Conservation (phyloP, 2,329 filamentous ascomycete genomes). For the Aquanectria penicillioides region DNA sequence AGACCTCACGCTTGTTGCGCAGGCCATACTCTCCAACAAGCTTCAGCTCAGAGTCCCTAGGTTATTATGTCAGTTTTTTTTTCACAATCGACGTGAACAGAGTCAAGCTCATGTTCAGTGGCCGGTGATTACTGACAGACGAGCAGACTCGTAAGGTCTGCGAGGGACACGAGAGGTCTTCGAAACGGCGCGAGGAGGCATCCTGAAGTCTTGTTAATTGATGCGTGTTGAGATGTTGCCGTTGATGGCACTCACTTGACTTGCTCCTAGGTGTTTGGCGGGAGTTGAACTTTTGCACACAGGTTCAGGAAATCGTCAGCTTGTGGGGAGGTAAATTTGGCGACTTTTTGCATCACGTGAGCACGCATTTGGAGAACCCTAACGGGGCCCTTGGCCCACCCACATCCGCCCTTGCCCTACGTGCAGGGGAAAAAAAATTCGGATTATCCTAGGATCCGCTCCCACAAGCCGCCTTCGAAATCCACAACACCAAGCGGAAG, state of each 20-base stretch:
- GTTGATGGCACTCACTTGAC: slow-evolving; percentile 49
- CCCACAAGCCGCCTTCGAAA: slow-evolving; percentile 52
- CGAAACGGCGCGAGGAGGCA: slow-evolving; percentile 77
- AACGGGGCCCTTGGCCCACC: slow-evolving; percentile 34
- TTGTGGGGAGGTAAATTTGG: slow-evolving; percentile 49
- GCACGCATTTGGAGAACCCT: slow-evolving; percentile 41
- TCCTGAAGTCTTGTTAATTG: slow-evolving; percentile 48
- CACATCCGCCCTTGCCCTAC: slow-evolving; percentile 48
- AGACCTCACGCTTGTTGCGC: slow-evolving; percentile 99
- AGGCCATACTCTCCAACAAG: slow-evolving; percentile 99
- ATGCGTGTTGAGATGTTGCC: slow-evolving; percentile 22
- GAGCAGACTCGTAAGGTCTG: slow-evolving; percentile 99
- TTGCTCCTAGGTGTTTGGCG: slow-evolving; percentile 51
- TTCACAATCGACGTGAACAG: slow-evolving; percentile 91
- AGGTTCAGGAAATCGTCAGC: slow-evolving; percentile 42
- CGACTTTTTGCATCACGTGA: slow-evolving; percentile 44
- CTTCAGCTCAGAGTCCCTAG: slow-evolving; percentile 99
- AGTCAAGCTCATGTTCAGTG: slow-evolving; percentile 99
- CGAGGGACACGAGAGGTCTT: slow-evolving; percentile 99
- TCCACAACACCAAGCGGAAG: slow-evolving; percentile 49
- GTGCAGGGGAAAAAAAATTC: slow-evolving; percentile 43
- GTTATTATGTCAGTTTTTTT: slow-evolving; percentile 72
- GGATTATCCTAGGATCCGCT: slow-evolving; percentile 50
- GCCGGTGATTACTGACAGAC: slow-evolving; percentile 97
- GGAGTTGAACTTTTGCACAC: slow-evolving; percentile 46